A percentile compares a stretch with the other conserved stretches of the same genome.
These are phyloP conservation scores for Ensete glaucum DNA, from an alignment of 176 grass and related monocot genomes.

Conservation along the genomic window DNA sequence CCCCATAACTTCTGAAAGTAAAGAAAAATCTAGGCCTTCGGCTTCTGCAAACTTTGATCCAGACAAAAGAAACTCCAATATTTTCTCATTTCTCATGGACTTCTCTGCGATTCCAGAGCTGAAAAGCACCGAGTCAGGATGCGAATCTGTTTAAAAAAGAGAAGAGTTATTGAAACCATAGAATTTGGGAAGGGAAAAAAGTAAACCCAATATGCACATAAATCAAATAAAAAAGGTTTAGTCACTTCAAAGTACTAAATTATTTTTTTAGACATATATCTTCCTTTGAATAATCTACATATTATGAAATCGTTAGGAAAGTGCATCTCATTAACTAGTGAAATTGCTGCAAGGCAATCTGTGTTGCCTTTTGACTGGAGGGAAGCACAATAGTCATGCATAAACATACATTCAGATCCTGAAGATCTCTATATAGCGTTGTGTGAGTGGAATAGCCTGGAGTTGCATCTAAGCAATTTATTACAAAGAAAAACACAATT, in stretches of 20 bases:
- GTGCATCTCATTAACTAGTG: too few species aligned
- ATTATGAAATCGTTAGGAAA: too few species aligned
- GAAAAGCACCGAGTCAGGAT: conserved; percentile 43
- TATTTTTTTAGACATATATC: too few species aligned
- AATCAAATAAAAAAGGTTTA: background rate
- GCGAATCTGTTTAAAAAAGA: conserved; percentile 41
- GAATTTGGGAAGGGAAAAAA: background rate
- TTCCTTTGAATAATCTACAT: too few species aligned
- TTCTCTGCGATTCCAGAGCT: conserved; percentile 62
- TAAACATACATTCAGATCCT: too few species aligned
- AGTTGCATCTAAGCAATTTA: too few species aligned
- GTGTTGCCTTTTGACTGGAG: too few species aligned
- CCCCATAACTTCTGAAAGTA: conserved; percentile 43
- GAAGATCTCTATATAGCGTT: too few species aligned
- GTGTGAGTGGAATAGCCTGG: too few species aligned
- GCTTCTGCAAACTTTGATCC: conserved; percentile 27
- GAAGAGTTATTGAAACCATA: background rate
- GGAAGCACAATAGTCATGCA: too few species aligned
- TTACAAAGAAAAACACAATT: too few species aligned
- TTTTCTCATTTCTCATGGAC: conserved; percentile 57
- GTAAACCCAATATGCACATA: background rate
- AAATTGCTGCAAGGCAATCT: too few species aligned
- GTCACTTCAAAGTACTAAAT: background rate
- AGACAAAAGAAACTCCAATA: conserved; percentile 64
- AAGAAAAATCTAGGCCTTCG: conserved; percentile 27